Base-by-base conservation (phyloP, 2,329 filamentous ascomycete genomes). In the Cladosporium phlei region DNA sequence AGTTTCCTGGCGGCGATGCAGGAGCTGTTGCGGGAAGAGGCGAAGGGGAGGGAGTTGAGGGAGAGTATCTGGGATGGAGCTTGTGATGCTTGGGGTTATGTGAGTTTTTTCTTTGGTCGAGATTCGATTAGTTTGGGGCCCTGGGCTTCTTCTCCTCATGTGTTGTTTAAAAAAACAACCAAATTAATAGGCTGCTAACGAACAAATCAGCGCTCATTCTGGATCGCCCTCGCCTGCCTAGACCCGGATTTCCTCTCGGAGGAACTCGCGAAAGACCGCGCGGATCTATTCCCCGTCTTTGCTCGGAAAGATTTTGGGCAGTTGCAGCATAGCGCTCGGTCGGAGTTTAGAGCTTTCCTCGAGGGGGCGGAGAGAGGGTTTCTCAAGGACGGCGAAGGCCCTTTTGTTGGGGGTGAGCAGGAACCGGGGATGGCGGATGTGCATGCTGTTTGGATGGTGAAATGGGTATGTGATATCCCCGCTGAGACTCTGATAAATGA, bases 371-470 rank as follows among this genome's bases (percentile, higher is more conserved):
- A 57, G 42, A 39, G 50, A 10, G 55, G 52, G 8, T 57, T 56
- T 39, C 37, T 57, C 3, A 29, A 38, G 2, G 46, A 48, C 5
- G 39, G 21, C n/a, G 47, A 44, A 9, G 50, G 47, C 12, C 51
- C 52, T 19, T 56, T 51, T 30, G 48, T 56, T 29, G 49, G 47
- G 9, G 54, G 54, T 5, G 28, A 33, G 42, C 8, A 35, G 5
- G 38, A 52, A 19, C 48, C 34, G 21, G 48, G 46, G 1, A 27
- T 56, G 11, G 54, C 54, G 7, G 54, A 56, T 30, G 45, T 56
- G 9, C 53, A 55, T 45, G 53, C 53, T 10, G 45, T 51, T 14
- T 56, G 54, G 54, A 52, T 56, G 47, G 44, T 56, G 29, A 55
- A 54, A 38, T 56, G 53, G 54, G n/a, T n/a, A n/a, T n/a, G n/a